A percentile compares a stretch with the other conserved stretches of the same genome.
Conservation (phyloP, 306 rosid genomes). For the Glycine latifolia region DNA sequence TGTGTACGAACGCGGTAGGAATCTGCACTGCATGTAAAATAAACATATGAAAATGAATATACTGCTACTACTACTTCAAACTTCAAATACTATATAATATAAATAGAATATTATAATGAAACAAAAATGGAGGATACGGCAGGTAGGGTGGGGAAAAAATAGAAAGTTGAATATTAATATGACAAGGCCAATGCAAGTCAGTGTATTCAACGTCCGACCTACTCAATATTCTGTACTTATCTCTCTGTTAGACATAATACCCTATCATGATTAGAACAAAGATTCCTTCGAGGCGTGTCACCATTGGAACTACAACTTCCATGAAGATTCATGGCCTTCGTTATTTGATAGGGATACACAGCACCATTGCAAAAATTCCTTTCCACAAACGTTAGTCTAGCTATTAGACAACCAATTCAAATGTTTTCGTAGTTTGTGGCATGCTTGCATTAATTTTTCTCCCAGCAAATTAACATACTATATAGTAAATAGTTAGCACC, state of each 20-base stretch:
- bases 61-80: slow-evolving; percentile 28
- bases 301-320: slow-evolving; percentile 55
- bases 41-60: slow-evolving; percentile 9
- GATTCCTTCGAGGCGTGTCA: slow-evolving; percentile 50
- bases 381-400: no score
- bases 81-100: background rate
- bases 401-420: background rate
- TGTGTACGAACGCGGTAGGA: slow-evolving; percentile 58
- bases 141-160: slow-evolving; percentile 2
- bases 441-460: background rate
- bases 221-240: slow-evolving; percentile 60
- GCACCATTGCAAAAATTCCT: no score
- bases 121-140: background rate
- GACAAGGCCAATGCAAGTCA: slow-evolving; percentile 26
- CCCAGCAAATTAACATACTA: background rate
- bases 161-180: slow-evolving; percentile 21
- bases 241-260: slow-evolving; percentile 52
- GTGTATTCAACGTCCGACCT: slow-evolving; percentile 52
- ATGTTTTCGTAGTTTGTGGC: background rate
- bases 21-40: slow-evolving; percentile 36
- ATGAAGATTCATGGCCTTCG: slow-evolving; percentile 53
- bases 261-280: slow-evolving; percentile 47
- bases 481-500: background rate
- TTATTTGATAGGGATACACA: no score
- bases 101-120: no score